Conservation (phyloP, 2,329 filamentous ascomycete genomes). For the Botrytis sinoallii region DNA sequence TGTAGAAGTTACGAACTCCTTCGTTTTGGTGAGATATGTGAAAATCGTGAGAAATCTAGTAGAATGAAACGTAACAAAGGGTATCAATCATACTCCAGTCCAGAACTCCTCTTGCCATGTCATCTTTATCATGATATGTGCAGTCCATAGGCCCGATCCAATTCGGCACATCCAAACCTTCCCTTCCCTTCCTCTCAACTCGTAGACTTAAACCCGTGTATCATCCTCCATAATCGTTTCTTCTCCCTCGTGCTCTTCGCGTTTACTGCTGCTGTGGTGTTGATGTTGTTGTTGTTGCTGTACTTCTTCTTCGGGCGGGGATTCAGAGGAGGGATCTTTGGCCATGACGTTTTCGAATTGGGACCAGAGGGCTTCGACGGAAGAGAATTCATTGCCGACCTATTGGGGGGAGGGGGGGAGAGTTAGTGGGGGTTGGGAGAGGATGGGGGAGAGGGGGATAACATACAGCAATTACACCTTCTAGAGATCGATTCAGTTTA, state of each 20-base stretch:
- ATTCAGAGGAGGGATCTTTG: slow-evolving; percentile 43
- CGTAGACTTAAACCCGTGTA: no score
- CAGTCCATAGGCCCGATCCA: neutral
- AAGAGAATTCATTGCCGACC: slow-evolving; percentile 96
- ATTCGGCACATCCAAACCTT: neutral
- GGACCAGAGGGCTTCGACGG: slow-evolving; percentile 93
- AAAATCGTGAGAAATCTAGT: neutral
- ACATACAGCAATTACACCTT: slow-evolving; percentile 78
- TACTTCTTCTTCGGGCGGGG: slow-evolving; percentile 31
- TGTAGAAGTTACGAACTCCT: neutral
- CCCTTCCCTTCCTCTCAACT: slow-evolving; percentile 16
- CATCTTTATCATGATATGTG: neutral
- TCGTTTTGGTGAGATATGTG: neutral
- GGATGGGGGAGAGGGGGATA: no score
- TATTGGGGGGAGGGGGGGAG: slow-evolving; percentile 36
- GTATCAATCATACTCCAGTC: slow-evolving; percentile 32
- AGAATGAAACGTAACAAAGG: slow-evolving; percentile 21
- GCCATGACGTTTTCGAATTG: slow-evolving; percentile 97
- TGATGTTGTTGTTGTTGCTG: no score
- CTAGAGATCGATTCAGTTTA: slow-evolving; percentile 85
- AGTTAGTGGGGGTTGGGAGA: neutral
- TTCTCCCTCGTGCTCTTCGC: slow-evolving; percentile 26
- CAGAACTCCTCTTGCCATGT: slow-evolving; percentile 25
- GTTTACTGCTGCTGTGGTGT: neutral
- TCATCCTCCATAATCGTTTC: slow-evolving; percentile 17